Base-by-base conservation (phyloP, 805 yeast species). In the Wickerhamiella occidentalis region DNA sequence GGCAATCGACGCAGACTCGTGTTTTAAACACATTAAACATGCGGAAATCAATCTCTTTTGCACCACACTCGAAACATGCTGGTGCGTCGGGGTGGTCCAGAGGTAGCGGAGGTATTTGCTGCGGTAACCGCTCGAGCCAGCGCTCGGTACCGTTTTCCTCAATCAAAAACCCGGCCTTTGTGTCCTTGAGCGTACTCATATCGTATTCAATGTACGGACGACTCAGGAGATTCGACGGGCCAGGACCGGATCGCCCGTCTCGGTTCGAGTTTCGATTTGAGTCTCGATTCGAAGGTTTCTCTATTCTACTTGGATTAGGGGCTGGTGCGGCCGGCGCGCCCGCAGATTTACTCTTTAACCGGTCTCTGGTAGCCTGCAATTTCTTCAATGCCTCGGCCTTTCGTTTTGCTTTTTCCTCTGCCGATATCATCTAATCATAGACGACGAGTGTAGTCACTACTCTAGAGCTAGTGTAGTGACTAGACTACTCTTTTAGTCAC, bases 181-280 rank as follows among this genome's bases (percentile, higher is more conserved):
- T 70, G 58, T 92, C 96, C 54, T 77, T 76, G 86, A 94, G 83
- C n/a, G 86, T 82, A 2, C 96, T 76, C 56, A 92, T 76, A 65
- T 92, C 96, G 55, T 61, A 69, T 42, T 69, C 73, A 36, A 69
- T 67, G 51, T 66, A 69, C 11, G 62, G 62, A 42, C 56, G 54
- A 13, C 57, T 51, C 15, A 58, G 54, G 33, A 58, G 51, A 3
- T 54, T 50, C 19, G 50, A 22, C 15, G 52, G 52, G 23, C n/a
- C 29, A 18, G 35, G 52, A 21, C n/a, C 29, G 19, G 35, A 19
- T 6, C 36, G 18, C 1, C 45, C 51, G 28, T 49, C 33, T 12
- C 51, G 44, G 11, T 49, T 45, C 6, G 42, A 22, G n/a, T n/a
- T n/a, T n/a, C n/a, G n/a, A n/a, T n/a, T n/a, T n/a, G n/a, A n/a